phyloP scores from a whole-genome alignment of 139 green algal species.

The Micractinium conductrix region DNA sequence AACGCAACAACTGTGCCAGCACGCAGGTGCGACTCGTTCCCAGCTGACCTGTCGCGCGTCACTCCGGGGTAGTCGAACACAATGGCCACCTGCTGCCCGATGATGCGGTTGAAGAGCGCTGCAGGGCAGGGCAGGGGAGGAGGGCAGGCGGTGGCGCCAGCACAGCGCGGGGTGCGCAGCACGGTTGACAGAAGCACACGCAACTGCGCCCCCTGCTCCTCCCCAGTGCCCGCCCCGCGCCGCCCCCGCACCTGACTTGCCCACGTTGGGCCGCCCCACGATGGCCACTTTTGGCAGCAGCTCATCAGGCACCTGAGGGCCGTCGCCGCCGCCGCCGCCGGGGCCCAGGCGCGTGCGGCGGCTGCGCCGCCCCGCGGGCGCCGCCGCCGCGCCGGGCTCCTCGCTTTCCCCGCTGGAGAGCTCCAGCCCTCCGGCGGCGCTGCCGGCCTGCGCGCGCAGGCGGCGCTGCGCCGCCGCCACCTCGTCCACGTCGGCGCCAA shows the following conservation, averaged over 20 bases:
- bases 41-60: slow-evolving; percentile 70
- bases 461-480: slow-evolving; percentile 17
- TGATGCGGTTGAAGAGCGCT: slow-evolving; percentile 96
- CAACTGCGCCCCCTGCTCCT: no score
- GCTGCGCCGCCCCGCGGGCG: slow-evolving; percentile 1
- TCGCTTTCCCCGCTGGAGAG: neutral
- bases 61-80: slow-evolving; percentile 96
- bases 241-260: slow-evolving; percentile 75
- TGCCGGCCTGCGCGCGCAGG: neutral
- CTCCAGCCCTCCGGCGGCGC: neutral
- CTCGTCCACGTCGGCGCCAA: neutral
- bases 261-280: slow-evolving; percentile 95
- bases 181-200: no score
- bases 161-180: no score
- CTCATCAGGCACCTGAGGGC: slow-evolving; percentile 19
- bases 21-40: no score
- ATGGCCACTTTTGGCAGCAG: slow-evolving; percentile 63
- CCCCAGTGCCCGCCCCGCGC: no score
- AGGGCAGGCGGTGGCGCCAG: neutral
- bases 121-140: neutral
- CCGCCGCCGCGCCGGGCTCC: neutral
- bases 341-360: neutral
- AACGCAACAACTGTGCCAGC: no score
- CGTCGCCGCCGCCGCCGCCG: neutral
- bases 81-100: slow-evolving; percentile 83